Evolutionary conservation across 1,284 basidiomycete species (phyloP).

Genomic region (Cryptococcus floricola): DNA sequence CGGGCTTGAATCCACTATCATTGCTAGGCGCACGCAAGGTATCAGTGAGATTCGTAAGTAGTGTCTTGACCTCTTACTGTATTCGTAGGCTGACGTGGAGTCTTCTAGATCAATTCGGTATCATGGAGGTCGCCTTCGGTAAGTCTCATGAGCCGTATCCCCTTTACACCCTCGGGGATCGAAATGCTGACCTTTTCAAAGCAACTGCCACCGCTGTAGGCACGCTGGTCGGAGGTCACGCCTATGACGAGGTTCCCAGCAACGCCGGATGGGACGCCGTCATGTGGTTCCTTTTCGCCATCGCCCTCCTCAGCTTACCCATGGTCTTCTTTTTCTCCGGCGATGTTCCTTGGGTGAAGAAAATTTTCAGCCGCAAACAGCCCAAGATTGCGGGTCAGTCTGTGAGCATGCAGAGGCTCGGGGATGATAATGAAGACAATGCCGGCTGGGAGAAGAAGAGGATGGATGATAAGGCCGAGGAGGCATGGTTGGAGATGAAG

Average conservation of each 20-base stretch:
- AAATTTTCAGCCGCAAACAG: no score
- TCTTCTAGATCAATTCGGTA: constrained; percentile 20
- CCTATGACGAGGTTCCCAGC: constrained; percentile 36
- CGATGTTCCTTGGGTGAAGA: not conserved
- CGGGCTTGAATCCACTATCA: constrained; percentile 28
- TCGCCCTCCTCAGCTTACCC: constrained; percentile 8
- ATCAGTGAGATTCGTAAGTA: constrained; percentile 36
- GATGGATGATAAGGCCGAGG: no score
- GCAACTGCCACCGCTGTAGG: constrained; percentile 34
- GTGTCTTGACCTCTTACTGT: not conserved
- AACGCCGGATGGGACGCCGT: constrained; percentile 33
- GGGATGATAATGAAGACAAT: not conserved
- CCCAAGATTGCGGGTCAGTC: not conserved
- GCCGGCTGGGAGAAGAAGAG: not conserved
- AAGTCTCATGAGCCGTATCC: not conserved
- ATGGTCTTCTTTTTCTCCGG: constrained; percentile 16
- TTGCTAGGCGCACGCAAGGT: constrained; percentile 25
- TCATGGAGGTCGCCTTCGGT: constrained; percentile 45
- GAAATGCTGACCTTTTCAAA: constrained; percentile 3
- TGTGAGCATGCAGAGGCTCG: not conserved
- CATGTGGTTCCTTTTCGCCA: constrained; percentile 27
- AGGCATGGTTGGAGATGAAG: no score
- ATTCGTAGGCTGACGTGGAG: not conserved
- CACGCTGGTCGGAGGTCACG: constrained; percentile 39
- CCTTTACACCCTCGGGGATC: not conserved